Conservation (phyloP, 805 yeast species). For the Teunomyces atbi region DNA sequence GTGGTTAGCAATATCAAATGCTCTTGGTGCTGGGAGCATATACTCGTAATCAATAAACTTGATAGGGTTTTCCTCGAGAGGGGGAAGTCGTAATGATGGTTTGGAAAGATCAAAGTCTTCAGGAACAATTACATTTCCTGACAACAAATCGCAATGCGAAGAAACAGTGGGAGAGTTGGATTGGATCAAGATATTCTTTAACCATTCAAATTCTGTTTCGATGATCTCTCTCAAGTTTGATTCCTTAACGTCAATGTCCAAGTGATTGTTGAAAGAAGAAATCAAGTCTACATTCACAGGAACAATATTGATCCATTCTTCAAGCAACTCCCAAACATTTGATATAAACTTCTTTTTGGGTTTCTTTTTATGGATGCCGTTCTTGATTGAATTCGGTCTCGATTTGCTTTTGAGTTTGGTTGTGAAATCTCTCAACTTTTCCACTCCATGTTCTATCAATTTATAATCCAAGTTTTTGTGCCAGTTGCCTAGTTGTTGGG, state of each 20-base stretch:
- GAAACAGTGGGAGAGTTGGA: slow-evolving; percentile 55
- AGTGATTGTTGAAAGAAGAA: slow-evolving; percentile 34
- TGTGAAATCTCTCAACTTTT: slow-evolving; percentile 32
- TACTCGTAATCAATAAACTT: slow-evolving; percentile 72
- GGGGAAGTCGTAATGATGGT: slow-evolving; percentile 16
- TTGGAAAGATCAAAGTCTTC: slow-evolving; percentile 20
- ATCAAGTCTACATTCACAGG: slow-evolving; percentile 48
- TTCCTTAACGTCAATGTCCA: slow-evolving; percentile 16
- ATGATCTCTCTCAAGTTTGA: slow-evolving; percentile 40
- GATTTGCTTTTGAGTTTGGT: slow-evolving; percentile 13
- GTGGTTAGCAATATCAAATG: slow-evolving; percentile 73
- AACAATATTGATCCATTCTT: slow-evolving; percentile 60
- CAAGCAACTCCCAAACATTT: slow-evolving; percentile 59
- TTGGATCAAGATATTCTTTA: slow-evolving; percentile 36
- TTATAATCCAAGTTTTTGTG: slow-evolving; percentile 49
- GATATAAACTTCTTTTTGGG: slow-evolving; percentile 29
- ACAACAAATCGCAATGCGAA: slow-evolving; percentile 68
- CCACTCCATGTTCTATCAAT: slow-evolving; percentile 48
- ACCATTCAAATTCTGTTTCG: slow-evolving; percentile 54
- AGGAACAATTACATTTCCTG: slow-evolving; percentile 72
- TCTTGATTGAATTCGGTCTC: neutral
- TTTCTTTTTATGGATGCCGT: slow-evolving; percentile 12
- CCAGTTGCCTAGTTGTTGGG: slow-evolving; percentile 70
- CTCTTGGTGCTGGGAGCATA: slow-evolving; percentile 69
- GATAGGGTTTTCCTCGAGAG: slow-evolving; percentile 37